Conservation (phyloP, 352 stramenopile species). For the Phytophthora macrochlamydospora region DNA sequence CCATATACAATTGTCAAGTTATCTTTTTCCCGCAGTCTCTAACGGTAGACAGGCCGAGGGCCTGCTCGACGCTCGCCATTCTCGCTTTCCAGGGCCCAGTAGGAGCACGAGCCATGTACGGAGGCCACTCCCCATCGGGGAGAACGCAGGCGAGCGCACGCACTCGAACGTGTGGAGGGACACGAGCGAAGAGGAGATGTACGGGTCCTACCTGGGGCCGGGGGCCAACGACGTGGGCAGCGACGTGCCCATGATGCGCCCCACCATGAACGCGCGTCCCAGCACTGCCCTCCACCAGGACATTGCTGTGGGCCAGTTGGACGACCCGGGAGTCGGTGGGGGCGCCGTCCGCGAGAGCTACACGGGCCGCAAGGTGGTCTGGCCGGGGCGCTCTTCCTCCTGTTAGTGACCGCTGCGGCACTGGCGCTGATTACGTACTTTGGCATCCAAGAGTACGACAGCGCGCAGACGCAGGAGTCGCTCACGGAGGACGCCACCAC, state of each 20-base stretch:
- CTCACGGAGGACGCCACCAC: constrained; percentile 57
- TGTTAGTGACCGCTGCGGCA: constrained; percentile 54
- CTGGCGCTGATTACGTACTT: constrained; percentile 71
- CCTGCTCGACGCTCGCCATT: constrained; percentile 1
- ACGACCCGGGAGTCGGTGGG: constrained; percentile 32
- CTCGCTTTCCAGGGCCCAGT: not conserved
- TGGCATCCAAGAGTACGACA: constrained; percentile 59
- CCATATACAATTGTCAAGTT: not conserved
- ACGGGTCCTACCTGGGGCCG: constrained; percentile 72
- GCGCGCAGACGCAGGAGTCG: constrained; percentile 65
- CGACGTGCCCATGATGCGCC: constrained; percentile 56
- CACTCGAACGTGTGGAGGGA: constrained; percentile 73
- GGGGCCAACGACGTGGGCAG: constrained; percentile 30
- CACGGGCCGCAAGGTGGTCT: constrained; percentile 76
- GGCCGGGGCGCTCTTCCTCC: constrained; percentile 79
- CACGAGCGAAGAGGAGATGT: constrained; percentile 72
- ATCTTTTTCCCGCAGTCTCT: not conserved
- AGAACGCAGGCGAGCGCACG: constrained; percentile 36
- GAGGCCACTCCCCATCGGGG: constrained; percentile 29
- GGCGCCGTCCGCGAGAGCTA: constrained; percentile 35
- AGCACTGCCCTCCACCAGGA: constrained; percentile 58
- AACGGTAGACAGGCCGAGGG: not conserved
- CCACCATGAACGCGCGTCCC: constrained; percentile 41
- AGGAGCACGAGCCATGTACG: constrained; percentile 28
- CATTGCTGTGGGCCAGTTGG: constrained; percentile 75